Evolutionary conservation across 441 rosid genomes (phyloP).

Genomic region (Capsella rubella): DNA sequence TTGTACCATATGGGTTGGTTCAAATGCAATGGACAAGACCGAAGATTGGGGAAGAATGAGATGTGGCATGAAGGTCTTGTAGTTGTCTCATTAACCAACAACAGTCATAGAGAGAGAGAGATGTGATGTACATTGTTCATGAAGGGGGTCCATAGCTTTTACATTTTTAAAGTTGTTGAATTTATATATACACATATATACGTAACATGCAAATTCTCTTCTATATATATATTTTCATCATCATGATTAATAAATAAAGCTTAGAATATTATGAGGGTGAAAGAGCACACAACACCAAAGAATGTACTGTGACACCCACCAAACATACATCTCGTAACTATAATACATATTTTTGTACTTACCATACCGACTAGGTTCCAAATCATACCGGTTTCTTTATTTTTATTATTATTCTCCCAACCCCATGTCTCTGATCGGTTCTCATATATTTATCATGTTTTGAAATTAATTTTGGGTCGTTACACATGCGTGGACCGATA

Average conservation of each 20-base stretch:
- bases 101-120: constrained; percentile 41
- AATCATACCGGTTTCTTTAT: constrained; percentile 30
- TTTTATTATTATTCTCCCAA: neutral
- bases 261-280: constrained; percentile 49
- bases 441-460: constrained; percentile 8
- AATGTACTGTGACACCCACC: constrained; percentile 53
- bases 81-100: constrained; percentile 53
- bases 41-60: constrained; percentile 51
- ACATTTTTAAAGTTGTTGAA: constrained; percentile 22
- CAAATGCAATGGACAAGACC: constrained; percentile 49
- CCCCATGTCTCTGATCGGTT: constrained; percentile 4
- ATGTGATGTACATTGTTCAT: constrained; percentile 43
- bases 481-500: constrained; percentile 10
- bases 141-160: constrained; percentile 43
- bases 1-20: constrained; percentile 43
- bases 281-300: constrained; percentile 49
- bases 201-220: constrained; percentile 27
- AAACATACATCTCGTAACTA: constrained; percentile 44
- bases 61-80: constrained; percentile 51
- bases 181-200: neutral
- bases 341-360: constrained; percentile 41
- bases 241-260: constrained; percentile 40
- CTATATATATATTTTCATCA: constrained; percentile 20
- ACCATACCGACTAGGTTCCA: constrained; percentile 45
- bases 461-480: neutral